Percentiles rank a stretch among this genome's conserved stretches.
These are phyloP conservation scores for Podospora appendiculata DNA, from an alignment of 495 filamentous ascomycete genomes.

Conservation along the genomic window DNA sequence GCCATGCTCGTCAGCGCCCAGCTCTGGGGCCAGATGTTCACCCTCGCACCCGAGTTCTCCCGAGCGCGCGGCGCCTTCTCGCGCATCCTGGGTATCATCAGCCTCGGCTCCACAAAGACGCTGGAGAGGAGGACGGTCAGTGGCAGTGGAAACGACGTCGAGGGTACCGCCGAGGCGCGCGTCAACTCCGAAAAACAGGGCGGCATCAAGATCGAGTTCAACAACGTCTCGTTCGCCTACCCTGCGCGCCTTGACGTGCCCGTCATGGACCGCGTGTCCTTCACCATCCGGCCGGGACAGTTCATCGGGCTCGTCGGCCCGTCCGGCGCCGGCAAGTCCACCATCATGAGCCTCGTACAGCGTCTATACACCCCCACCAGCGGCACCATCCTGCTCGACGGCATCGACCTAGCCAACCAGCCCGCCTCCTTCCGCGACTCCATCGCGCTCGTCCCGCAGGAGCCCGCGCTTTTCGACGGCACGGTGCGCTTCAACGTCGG, in stretches of 20 bases:
- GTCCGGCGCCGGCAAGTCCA: constrained; percentile 66
- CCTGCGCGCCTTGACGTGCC: constrained; percentile 43
- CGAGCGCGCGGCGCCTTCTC: constrained; percentile 14
- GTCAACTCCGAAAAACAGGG: constrained; percentile 34
- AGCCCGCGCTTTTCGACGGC: constrained; percentile 43
- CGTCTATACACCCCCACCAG: constrained; percentile 50
- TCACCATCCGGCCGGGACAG: constrained; percentile 55
- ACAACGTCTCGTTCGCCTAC: constrained; percentile 52
- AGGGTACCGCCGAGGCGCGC: constrained; percentile 54
- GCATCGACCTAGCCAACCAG: constrained; percentile 32
- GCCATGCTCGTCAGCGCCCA: constrained; percentile 22
- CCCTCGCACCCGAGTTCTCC: constrained; percentile 21
- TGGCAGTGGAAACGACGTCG: not conserved
- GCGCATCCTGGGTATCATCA: constrained; percentile 9
- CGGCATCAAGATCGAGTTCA: constrained; percentile 45
- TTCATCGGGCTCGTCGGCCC: constrained; percentile 62
- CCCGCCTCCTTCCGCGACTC: constrained; percentile 37
- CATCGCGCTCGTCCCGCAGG: constrained; percentile 55
- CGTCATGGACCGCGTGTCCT: constrained; percentile 39
- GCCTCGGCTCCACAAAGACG: constrained; percentile 2
- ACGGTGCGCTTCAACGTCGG: constrained; percentile 52
- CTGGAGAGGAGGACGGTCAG: not conserved
- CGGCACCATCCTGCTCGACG: constrained; percentile 47
- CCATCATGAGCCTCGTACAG: constrained; percentile 56
- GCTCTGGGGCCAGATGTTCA: constrained; percentile 23